phyloP scores from a whole-genome alignment of 2,329 filamentous ascomycete genomes.

The Venturia oleaginea region DNA sequence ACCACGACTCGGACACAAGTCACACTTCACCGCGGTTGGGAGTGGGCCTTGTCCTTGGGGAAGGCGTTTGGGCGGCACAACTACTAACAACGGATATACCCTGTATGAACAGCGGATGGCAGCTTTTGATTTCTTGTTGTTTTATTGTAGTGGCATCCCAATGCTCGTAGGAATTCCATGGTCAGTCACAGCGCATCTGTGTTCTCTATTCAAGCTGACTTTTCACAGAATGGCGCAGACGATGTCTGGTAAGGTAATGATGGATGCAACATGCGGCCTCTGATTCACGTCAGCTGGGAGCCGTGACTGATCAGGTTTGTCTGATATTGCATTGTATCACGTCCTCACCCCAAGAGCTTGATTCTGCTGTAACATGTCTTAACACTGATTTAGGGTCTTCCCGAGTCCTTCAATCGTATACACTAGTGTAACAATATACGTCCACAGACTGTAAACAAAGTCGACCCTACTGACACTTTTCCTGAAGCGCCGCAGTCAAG shows the following conservation, averaged over 20 bases:
- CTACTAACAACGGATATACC: neutral
- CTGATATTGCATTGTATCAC: neutral
- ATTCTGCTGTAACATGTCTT: neutral
- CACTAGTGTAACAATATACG: neutral
- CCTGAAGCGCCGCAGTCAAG: neutral
- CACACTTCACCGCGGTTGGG: neutral
- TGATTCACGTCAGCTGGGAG: neutral
- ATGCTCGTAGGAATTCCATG: neutral
- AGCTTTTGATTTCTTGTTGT: neutral
- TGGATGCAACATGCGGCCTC: neutral
- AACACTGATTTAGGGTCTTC: constrained; percentile 3
- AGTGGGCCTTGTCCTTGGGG: neutral
- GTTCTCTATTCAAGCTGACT: neutral
- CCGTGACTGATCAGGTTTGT: neutral
- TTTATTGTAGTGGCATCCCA: neutral
- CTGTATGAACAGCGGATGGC: neutral
- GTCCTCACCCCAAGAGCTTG: neutral
- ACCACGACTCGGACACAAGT: neutral
- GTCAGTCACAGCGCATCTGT: neutral
- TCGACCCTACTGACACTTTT: neutral
- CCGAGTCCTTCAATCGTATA: neutral
- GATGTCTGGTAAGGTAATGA: neutral
- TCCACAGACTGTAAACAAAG: neutral
- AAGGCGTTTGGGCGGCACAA: neutral
- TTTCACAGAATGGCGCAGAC: neutral